A percentile compares a stretch with the other conserved stretches of the same genome.
phyloP scores from a whole-genome alignment of 164 flowering plant genomes.

The Kingdonia uniflora region DNA sequence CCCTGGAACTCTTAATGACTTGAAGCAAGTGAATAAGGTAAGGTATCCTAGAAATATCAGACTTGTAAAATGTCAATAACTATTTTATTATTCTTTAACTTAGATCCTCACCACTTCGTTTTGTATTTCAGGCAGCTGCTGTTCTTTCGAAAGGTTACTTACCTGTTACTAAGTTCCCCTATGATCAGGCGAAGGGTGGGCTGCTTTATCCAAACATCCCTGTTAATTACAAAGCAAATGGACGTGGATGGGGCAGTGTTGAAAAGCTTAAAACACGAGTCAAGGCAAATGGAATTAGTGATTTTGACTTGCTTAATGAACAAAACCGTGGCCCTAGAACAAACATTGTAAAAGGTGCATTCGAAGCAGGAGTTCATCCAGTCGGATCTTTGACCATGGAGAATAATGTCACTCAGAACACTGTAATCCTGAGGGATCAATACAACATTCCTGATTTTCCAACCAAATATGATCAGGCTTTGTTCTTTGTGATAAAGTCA shows the following conservation, averaged over 20 bases:
- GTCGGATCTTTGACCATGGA: constrained; percentile 15
- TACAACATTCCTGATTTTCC: constrained; percentile 49
- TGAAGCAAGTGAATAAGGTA: constrained; percentile 36
- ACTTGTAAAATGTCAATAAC: neutral
- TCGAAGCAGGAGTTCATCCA: constrained; percentile 15
- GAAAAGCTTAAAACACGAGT: constrained; percentile 36
- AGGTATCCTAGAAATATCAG: neutral
- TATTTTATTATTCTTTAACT: neutral
- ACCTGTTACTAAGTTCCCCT: constrained; percentile 4
- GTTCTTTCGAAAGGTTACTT: constrained; percentile 20
- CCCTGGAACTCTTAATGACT: constrained; percentile 20
- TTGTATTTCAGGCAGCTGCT: constrained; percentile 26
- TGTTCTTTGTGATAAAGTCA: constrained; percentile 73
- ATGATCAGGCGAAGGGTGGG: constrained; percentile 6
- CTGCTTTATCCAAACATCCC: constrained; percentile 26
- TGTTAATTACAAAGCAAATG: constrained; percentile 23
- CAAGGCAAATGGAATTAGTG: constrained; percentile 22
- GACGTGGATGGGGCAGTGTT: constrained; percentile 21
- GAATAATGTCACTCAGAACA: constrained; percentile 13
- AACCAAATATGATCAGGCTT: constrained; percentile 43
- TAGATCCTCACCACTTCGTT: constrained; percentile 10
- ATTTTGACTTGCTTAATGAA: constrained; percentile 32
- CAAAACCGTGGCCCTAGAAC: constrained; percentile 50
- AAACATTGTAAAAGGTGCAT: constrained; percentile 16
- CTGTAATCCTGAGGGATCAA: constrained; percentile 30